phyloP scores from a whole-genome alignment of 805 yeast genomes.

The Candida arabinofermentans region DNA sequence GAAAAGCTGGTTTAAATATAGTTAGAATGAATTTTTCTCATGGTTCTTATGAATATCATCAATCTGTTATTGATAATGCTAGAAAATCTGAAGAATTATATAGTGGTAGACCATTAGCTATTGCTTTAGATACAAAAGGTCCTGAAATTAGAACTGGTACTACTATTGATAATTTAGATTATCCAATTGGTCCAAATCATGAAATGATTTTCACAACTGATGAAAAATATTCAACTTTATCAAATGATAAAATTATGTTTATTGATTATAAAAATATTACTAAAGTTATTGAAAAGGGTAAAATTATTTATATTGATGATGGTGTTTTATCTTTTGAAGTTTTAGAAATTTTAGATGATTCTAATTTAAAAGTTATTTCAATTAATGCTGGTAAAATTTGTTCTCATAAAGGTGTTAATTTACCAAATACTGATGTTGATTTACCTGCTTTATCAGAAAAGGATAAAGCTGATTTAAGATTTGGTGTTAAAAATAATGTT shows the following conservation, averaged over 20 bases:
- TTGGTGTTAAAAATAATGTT: constrained; percentile 96
- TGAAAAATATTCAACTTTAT: constrained; percentile 64
- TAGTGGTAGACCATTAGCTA: constrained; percentile 95
- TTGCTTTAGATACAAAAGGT: constrained; percentile 98
- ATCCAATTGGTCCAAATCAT: constrained; percentile 78
- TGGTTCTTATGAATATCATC: constrained; percentile 98
- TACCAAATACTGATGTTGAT: constrained; percentile 98
- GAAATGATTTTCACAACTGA: constrained; percentile 94
- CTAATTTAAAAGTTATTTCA: constrained; percentile 81
- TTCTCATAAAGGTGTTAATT: constrained; percentile 98
- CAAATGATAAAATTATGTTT: constrained; percentile 80
- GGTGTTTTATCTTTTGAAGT: constrained; percentile 97
- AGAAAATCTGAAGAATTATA: constrained; percentile 87
- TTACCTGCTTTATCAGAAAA: constrained; percentile 97
- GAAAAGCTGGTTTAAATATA: constrained; percentile 97
- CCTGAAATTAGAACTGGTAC: constrained; percentile 99
- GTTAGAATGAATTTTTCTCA: constrained; percentile 99
- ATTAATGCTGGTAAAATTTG: constrained; percentile 93
- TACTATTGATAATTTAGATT: constrained; percentile 76
- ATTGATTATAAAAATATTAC: constrained; percentile 95
- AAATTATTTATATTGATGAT: constrained; percentile 91
- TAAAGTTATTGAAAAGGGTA: constrained; percentile 85
- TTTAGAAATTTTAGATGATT: constrained; percentile 70
- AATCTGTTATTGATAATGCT: constrained; percentile 92
- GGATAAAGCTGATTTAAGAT: constrained; percentile 86